phyloP scores from a whole-genome alignment of 805 yeast genomes.

The Metschnikowia santaceciliae region DNA sequence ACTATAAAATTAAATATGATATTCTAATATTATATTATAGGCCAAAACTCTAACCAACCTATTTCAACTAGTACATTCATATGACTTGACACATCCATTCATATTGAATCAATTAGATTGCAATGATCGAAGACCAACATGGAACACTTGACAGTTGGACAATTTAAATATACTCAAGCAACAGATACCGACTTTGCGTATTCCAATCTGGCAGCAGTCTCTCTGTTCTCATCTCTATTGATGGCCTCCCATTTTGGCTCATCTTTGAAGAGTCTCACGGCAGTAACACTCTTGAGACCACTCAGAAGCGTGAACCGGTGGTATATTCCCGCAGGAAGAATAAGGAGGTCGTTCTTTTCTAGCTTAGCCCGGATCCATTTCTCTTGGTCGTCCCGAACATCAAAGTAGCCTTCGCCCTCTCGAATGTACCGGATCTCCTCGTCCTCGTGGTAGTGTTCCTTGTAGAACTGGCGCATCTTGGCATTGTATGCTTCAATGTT shows the following conservation, averaged over 20 bases:
- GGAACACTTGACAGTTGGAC: too few species aligned
- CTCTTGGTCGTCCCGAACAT: constrained; percentile 61
- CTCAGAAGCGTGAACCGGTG: constrained; percentile 83
- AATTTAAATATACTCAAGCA: constrained; percentile 2
- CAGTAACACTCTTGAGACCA: constrained; percentile 56
- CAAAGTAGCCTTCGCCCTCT: constrained; percentile 91
- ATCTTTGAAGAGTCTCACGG: constrained; percentile 82
- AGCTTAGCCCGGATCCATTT: constrained; percentile 77
- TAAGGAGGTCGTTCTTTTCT: constrained; percentile 59
- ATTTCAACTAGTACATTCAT: too few species aligned
- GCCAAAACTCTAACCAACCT: too few species aligned
- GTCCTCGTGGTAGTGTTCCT: constrained; percentile 92
- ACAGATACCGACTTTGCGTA: constrained; percentile 32
- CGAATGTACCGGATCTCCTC: constrained; percentile 90
- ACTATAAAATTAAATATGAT: too few species aligned
- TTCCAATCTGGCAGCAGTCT: constrained; percentile 32
- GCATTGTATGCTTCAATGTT: constrained; percentile 50
- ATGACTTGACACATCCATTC: too few species aligned
- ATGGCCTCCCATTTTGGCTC: constrained; percentile 96
- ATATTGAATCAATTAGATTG: too few species aligned
- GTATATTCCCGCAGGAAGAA: constrained; percentile 89
- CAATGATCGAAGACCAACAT: too few species aligned
- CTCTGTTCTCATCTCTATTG: constrained; percentile 49
- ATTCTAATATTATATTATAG: too few species aligned
- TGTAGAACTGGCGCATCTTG: constrained; percentile 67